Base-by-base conservation (phyloP, 371 early-diverging fungal genomes). In the Sporodiniella umbellata region DNA sequence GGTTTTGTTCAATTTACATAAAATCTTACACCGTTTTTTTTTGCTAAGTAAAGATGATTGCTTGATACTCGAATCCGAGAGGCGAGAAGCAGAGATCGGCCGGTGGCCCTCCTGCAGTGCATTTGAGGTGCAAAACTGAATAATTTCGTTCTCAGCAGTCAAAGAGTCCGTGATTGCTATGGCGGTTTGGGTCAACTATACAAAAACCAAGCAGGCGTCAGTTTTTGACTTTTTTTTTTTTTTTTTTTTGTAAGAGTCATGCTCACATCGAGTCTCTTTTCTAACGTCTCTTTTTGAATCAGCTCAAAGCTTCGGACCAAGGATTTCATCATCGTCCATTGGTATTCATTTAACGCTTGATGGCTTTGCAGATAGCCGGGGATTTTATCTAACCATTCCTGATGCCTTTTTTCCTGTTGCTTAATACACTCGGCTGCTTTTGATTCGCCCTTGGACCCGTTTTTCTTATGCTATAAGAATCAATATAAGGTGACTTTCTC, bases 331-430 rank as follows among this genome's bases (percentile, higher is more conserved):
- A 53, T 55, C 4, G 51, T 49, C 51, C 54, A 71, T 8, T 79
- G 70, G 25, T 55, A 42, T 35, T 76, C 71, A 51, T 83, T 80
- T 22, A 80, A 56, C 8, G 51, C 15, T 65, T 80, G 75, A 37
- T 65, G 68, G 68, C 72, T 73, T 62, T 77, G 58, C 22, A 82
- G 58, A 40, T 72, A 56, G 7, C 66, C 69, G 14, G 71, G 56
- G 17, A 72, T 78, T 26, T 60, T 56, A 23, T 70, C 56, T 3
- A 59, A 45, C 83, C 80, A 82, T 51, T 64, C 63, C 10, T 47
- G 33, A 17, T 51, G 51, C 11, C 58, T 50, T 11, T 58, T 48
- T 8, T 77, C 63, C 17, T 62, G 38, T 15, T 48, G 54, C 21
- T 57, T 60, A 1, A 53, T 58, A n/a, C 54, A 54, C 18, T 77